Base-by-base conservation (phyloP, 441 rosid genomes). In the Pelargonium exstipulatum region DNA sequence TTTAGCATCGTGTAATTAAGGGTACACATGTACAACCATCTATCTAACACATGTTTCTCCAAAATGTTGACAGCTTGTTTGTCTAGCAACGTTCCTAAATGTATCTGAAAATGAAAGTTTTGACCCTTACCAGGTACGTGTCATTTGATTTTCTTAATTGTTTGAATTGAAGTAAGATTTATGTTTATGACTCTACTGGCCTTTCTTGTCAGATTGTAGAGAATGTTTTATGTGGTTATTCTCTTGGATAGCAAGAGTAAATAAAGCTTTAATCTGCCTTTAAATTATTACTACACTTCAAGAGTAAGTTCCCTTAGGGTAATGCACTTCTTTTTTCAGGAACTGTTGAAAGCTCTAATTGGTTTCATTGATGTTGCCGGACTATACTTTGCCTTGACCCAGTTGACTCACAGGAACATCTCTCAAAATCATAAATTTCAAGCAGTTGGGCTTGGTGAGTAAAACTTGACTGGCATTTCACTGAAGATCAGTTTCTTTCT, bases 401-500 rank as follows among this genome's bases (percentile, higher is more conserved):
- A 90, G 82, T 82, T 92, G 77, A 87, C 93, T 61, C 98, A 92
- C 82, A 74, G 96, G 81, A 92, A 92, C 80, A 92, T 92, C 74
- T 92, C 98, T 26, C 98, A 90, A 70, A 90, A 92, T 71, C 98
- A 92, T 74, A 92, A 92, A 81, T 92, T 90, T 81, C 98, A 93
- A 71, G 96, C 98, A 46, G 95, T 93, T 76, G 98, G 98, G 29
- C 94, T 93, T 16, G 97, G 98, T 93, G 79, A 75, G 93, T 77
- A 46, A 57, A 40, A 22, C 46, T 53, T 76, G 69, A 43, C 29
- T 18, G 35, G 65, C 32, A 9, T 48, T 73, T 78, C 9, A 37
- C 57, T 62, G 46, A 49, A 64, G 49, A 26, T 4, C 42, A 37
- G 42, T 37, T 37, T 37, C 42, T 37, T 37, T 37, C 1, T 37